A percentile compares a stretch with the other conserved stretches of the same genome.
These are phyloP conservation scores for Colletotrichum sp. DNA, from an alignment of 2,329 filamentous ascomycete species.

Conservation along the genomic window DNA sequence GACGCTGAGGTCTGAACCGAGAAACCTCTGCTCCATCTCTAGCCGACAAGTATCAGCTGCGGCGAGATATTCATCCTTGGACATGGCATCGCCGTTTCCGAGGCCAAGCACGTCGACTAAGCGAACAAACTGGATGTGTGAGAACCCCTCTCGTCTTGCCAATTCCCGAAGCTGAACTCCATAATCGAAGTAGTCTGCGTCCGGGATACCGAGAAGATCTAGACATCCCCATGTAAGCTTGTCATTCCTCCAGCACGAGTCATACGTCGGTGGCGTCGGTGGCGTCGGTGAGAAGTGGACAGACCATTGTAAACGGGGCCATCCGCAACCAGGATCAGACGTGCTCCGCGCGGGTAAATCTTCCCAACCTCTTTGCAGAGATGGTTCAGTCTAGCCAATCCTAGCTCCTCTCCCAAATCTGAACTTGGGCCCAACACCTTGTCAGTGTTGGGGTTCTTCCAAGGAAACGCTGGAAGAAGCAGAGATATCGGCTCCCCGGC, in stretches of 20 bases:
- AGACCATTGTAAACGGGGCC: neutral
- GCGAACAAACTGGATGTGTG: neutral
- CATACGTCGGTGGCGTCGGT: neutral
- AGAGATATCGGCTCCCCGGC: neutral
- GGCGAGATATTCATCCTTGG: neutral
- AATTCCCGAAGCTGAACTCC: neutral
- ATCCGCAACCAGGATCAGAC: neutral
- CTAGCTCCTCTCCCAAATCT: neutral
- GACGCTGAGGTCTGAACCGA: neutral
- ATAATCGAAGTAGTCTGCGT: neutral
- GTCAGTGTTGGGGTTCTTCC: neutral
- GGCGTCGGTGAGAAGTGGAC: neutral
- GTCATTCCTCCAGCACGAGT: neutral
- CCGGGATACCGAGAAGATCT: constrained; percentile 8
- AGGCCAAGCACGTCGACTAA: neutral
- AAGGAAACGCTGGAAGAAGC: neutral
- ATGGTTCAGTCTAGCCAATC: neutral
- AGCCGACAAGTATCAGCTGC: neutral
- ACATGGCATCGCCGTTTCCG: neutral
- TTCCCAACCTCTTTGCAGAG: neutral
- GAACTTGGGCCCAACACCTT: neutral
- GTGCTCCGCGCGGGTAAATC: neutral
- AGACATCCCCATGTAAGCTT: neutral
- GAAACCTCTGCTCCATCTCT: neutral
- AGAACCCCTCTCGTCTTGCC: neutral